These are phyloP conservation scores for Francoa sonchifolia DNA, from an alignment of 441 rosid species.

Conservation along the genomic window DNA sequence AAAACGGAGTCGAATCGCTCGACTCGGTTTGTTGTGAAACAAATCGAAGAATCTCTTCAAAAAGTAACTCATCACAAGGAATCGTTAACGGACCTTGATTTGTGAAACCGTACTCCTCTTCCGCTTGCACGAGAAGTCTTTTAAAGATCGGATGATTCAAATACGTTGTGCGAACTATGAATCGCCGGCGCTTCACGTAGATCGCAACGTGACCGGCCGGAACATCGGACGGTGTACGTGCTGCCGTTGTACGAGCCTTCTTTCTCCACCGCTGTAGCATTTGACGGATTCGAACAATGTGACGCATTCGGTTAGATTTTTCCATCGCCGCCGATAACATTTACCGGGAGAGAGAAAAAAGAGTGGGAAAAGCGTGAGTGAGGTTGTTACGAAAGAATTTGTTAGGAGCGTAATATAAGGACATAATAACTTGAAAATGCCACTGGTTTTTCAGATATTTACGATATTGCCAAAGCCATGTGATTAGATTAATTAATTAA, in stretches of 20 bases:
- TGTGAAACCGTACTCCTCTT: constrained; percentile 77
- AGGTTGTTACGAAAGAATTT: no score
- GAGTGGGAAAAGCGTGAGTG: no score
- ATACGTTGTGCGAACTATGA: constrained; percentile 69
- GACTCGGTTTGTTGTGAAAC: constrained; percentile 52
- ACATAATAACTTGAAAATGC: no score
- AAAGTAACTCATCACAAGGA: constrained; percentile 80
- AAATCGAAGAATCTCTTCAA: constrained; percentile 56
- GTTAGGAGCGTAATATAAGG: no score
- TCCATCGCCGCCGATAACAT: constrained; percentile 56
- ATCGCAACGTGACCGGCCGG: constrained; percentile 91
- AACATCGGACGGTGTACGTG: constrained; percentile 57
- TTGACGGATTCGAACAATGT: constrained; percentile 78
- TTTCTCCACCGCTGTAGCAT: constrained; percentile 72
- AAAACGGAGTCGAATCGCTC: constrained; percentile 26
- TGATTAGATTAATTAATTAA: no score
- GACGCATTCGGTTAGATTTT: constrained; percentile 82
- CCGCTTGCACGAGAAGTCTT: constrained; percentile 54
- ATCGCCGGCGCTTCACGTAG: constrained; percentile 68
- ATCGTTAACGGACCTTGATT: constrained; percentile 66
- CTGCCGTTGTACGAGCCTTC: constrained; percentile 60
- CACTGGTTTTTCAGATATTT: no score
- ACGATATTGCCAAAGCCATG: no score
- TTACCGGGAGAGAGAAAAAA: constrained; percentile 16
- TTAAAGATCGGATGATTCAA: constrained; percentile 74